These are phyloP conservation scores for Diphasiastrum complanatum DNA, from an alignment of 83 land plant genomes.

Conservation along the genomic window DNA sequence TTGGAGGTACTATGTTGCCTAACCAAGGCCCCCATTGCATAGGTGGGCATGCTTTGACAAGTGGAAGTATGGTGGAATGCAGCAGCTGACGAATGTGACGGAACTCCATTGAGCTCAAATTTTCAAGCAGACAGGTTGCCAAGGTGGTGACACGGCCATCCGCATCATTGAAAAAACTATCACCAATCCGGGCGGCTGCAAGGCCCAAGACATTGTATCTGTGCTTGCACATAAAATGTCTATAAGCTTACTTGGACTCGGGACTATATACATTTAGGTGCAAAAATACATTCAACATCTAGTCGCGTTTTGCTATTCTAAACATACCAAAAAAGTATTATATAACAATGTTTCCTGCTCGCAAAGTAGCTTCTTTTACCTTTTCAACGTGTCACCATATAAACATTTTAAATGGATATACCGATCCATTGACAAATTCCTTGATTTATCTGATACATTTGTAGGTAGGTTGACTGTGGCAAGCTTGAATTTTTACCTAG, in stretches of 20 bases:
- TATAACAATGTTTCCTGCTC: too few species aligned
- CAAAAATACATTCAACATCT: background rate
- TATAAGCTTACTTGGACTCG: background rate
- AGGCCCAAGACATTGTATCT: constrained; percentile 87
- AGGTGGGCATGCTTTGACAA: constrained; percentile 70
- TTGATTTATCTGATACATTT: too few species aligned
- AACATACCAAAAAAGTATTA: too few species aligned
- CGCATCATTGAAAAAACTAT: constrained; percentile 51
- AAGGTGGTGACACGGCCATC: constrained; percentile 40
- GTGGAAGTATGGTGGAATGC: constrained; percentile 61
- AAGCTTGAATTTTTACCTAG: too few species aligned
- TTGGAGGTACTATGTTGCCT: constrained; percentile 50
- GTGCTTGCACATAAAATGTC: constrained; percentile 8
- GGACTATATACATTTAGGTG: background rate
- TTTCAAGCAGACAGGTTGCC: constrained; percentile 56
- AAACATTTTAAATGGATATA: too few species aligned
- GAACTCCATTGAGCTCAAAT: constrained; percentile 76
- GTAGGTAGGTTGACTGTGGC: too few species aligned
- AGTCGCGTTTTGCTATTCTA: too few species aligned
- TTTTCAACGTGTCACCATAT: too few species aligned
- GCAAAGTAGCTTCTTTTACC: too few species aligned
- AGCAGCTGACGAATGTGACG: constrained; percentile 80
- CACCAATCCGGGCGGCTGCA: constrained; percentile 59
- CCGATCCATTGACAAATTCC: too few species aligned
- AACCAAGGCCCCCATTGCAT: constrained; percentile 71